Evolutionary conservation across 768 basidiomycete genomes (phyloP), one percentile per base, ranked within the genome.

Genomic region (Rhizopogon roseolus): DNA sequence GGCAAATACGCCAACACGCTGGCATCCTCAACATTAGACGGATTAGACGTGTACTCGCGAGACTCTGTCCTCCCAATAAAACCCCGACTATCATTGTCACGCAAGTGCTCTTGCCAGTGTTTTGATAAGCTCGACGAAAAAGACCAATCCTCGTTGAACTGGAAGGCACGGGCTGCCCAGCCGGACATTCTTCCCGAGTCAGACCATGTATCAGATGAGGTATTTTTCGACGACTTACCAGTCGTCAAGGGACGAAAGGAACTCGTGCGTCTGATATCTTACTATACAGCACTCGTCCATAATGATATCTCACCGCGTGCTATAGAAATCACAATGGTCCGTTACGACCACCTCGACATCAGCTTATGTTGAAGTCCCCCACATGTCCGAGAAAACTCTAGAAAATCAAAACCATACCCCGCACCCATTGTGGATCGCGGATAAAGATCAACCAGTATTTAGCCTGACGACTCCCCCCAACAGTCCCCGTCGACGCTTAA

Each of bases 291-390:
- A 11, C 25, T 38, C 3, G 3, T 37, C 13, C 27, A 9, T 17
- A 36, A 11, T 36, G 34, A 59, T 14, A 40, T 41, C 27, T 39
- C 13, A 27, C 38, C 9, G 17, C 37, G 29, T 25, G n/a, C 14
- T 46, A 11, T 44, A 71, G 72, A 58, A 42, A 41, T 72, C 71
- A 8, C 71, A 67, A 16, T 73, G 73, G 52, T 72, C 71, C 29
- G 59, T 60, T 25, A 68, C 71, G 32, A 72, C 71, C 5, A 66
- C 63, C 0, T 66, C 72, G 5, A 71, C 71, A 2, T 72, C 71
- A 34, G 60, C 65, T 42, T 63, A 64, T 41, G 53, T 71, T 16
- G 62, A 66, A 6, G 55, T 60, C 11, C 10, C 54, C 9, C 39
- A 19, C 17, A 25, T 19, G 16, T 36, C n/a, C 9, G 37, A 13